Percentiles rank a stretch among this genome's conserved stretches.
Conservation (phyloP, 2,329 filamentous ascomycete species). For the Hymenoscyphus repandus region DNA sequence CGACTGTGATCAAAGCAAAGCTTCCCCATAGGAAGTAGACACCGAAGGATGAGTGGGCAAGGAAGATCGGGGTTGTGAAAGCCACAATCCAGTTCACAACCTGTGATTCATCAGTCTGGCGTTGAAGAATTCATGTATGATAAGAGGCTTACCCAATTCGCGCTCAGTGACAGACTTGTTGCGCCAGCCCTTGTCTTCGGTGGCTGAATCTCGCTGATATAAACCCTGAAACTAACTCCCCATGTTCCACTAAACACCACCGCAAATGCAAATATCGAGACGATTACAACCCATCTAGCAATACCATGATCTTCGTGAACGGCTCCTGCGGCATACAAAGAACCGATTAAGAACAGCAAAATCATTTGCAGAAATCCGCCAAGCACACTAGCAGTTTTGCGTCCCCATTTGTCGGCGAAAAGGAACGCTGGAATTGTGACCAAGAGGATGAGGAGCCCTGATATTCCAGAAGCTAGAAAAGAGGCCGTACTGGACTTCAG, state of each 20-base stretch:
- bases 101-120: slow-evolving; percentile 11
- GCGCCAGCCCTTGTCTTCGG: slow-evolving; percentile 46
- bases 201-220: slow-evolving; percentile 52
- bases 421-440: slow-evolving; percentile 50
- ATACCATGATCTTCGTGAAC: slow-evolving; percentile 35
- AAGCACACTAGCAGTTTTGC: slow-evolving; percentile 46
- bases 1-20: slow-evolving; percentile 20
- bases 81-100: slow-evolving; percentile 30
- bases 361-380: slow-evolving; percentile 45
- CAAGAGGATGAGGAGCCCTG: slow-evolving; percentile 49
- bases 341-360: slow-evolving; percentile 48
- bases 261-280: slow-evolving; percentile 44
- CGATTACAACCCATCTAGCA: slow-evolving; percentile 45
- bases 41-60: slow-evolving; percentile 15
- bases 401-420: slow-evolving; percentile 43
- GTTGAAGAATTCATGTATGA: slow-evolving; percentile 21
- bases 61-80: slow-evolving; percentile 27
- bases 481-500: slow-evolving; percentile 45
- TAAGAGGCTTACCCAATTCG: slow-evolving; percentile 33
- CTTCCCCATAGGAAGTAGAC: slow-evolving; percentile 22
- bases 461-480: slow-evolving; percentile 55
- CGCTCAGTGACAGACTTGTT: slow-evolving; percentile 43
- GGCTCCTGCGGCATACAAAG: slow-evolving; percentile 42
- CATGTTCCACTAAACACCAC: slow-evolving; percentile 43
- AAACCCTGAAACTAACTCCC: slow-evolving; percentile 50